A percentile compares a stretch with the other conserved stretches of the same genome.
These are phyloP conservation scores for Fusarium compactum DNA, from an alignment of 2,329 filamentous ascomycete genomes.

Conservation along the genomic window DNA sequence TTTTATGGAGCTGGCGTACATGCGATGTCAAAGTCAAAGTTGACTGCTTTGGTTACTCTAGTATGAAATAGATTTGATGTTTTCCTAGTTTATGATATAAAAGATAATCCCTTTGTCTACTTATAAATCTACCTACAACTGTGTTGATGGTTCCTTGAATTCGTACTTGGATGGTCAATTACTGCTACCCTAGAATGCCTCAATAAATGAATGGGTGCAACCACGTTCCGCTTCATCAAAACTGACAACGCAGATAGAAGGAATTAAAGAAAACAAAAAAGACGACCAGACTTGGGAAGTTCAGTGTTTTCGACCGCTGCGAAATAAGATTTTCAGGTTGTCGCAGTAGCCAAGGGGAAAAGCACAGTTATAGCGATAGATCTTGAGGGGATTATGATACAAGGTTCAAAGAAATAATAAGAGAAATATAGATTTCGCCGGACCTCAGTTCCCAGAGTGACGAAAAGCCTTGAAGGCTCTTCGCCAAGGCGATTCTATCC, in stretches of 20 bases:
- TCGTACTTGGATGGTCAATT: background rate
- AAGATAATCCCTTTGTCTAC: slow-evolving; percentile 6
- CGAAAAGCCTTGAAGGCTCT: no score
- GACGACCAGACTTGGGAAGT: accelerated
- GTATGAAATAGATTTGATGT: slow-evolving; percentile 52
- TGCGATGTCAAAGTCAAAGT: slow-evolving; percentile 49
- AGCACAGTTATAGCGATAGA: background rate
- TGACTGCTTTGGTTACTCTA: slow-evolving; percentile 48
- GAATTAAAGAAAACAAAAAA: background rate
- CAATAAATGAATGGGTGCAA: background rate
- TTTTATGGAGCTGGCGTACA: slow-evolving; percentile 48
- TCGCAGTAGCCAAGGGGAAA: background rate
- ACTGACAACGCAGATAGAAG: background rate
- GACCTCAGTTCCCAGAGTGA: background rate
- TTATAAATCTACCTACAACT: no score
- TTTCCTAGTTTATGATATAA: slow-evolving; percentile 32
- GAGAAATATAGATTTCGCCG: background rate
- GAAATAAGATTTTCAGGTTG: background rate
- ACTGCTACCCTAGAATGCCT: background rate
- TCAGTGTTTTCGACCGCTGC: background rate
- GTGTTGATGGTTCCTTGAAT: no score
- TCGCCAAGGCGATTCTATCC: background rate
- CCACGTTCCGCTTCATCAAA: background rate
- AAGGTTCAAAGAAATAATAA: no score
- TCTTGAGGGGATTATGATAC: background rate